A percentile compares a stretch with the other conserved stretches of the same genome.
phyloP scores from a whole-genome alignment of 176 grass and related monocot genomes.

The Pharus latifolius region DNA sequence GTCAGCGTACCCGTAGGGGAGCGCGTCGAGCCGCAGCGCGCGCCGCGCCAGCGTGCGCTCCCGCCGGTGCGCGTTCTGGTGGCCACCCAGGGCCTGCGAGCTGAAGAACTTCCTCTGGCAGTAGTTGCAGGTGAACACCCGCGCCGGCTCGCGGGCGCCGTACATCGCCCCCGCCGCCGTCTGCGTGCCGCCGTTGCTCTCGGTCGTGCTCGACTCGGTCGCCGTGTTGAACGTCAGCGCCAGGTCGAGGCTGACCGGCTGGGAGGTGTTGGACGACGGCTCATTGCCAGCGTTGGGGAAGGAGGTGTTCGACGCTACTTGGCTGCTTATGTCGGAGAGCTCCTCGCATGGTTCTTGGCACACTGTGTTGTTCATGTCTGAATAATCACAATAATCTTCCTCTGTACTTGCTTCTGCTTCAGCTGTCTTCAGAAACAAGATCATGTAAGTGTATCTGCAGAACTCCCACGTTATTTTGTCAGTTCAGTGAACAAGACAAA shows the following conservation, averaged over 20 bases:
- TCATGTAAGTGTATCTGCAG: background rate
- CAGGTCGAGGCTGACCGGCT: constrained; percentile 27
- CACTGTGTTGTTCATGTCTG: constrained; percentile 24
- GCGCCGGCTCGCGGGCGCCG: constrained; percentile 20
- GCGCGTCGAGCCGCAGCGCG: constrained; percentile 33
- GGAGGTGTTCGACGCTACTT: background rate
- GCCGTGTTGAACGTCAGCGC: constrained; percentile 23
- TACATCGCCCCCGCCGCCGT: background rate
- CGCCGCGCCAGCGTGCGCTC: constrained; percentile 60
- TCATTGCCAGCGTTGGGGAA: background rate
- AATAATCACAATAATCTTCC: background rate
- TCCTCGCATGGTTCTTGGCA: constrained; percentile 38
- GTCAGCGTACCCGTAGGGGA: constrained; percentile 38
- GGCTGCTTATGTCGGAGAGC: constrained; percentile 53
- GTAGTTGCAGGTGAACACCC: constrained; percentile 72
- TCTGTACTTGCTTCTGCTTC: background rate
- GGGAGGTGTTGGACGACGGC: constrained; percentile 19
- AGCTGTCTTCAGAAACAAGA: constrained; percentile 21
- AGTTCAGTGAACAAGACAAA: constrained; percentile 8
- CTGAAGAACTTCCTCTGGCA: constrained; percentile 86
- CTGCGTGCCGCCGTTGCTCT: constrained; percentile 19
- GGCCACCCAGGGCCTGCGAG: constrained; percentile 67
- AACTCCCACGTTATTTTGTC: too few species aligned
- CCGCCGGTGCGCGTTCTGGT: constrained; percentile 66
- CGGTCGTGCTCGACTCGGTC: constrained; percentile 42